phyloP scores from a whole-genome alignment of 1,139 yeast genomes.

The Suhomyces guaymorum region DNA sequence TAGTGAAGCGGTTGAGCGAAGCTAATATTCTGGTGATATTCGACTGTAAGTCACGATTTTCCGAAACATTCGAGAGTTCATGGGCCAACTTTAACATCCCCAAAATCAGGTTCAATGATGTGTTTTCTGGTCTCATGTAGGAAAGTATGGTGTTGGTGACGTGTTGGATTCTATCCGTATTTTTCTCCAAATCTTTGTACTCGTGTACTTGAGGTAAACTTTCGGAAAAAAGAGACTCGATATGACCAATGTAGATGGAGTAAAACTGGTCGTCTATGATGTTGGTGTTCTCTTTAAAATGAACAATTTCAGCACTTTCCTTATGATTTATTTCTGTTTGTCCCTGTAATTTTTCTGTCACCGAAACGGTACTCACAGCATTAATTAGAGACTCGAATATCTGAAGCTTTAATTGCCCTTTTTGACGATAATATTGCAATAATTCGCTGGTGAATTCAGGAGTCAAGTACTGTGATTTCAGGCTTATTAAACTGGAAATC shows the following conservation, averaged over 20 bases:
- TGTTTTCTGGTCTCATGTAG: constrained; percentile 10
- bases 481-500: constrained; percentile 14
- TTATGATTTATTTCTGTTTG: no score
- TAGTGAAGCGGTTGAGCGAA: constrained; percentile 3
- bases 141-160: constrained; percentile 16
- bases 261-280: constrained; percentile 25
- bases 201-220: constrained; percentile 39
- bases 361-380: neutral
- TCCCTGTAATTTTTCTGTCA: neutral
- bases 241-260: constrained; percentile 23
- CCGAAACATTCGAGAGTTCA: constrained; percentile 27
- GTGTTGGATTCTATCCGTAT: constrained; percentile 33
- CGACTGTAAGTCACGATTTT: constrained; percentile 11
- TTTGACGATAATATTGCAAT: constrained; percentile 20
- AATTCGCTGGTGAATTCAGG: constrained; percentile 26
- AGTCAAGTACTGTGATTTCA: constrained; percentile 16
- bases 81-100: constrained; percentile 24
- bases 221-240: constrained; percentile 33
- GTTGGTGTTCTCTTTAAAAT: neutral
- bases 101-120: constrained; percentile 17
- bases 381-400: constrained; percentile 24
- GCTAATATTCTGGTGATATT: constrained; percentile 2
- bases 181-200: constrained; percentile 33
- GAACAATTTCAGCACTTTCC: neutral
- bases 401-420: constrained; percentile 20